These are phyloP conservation scores for Spiraea crenata DNA, from an alignment of 331 rosid genomes.

Conservation along the genomic window DNA sequence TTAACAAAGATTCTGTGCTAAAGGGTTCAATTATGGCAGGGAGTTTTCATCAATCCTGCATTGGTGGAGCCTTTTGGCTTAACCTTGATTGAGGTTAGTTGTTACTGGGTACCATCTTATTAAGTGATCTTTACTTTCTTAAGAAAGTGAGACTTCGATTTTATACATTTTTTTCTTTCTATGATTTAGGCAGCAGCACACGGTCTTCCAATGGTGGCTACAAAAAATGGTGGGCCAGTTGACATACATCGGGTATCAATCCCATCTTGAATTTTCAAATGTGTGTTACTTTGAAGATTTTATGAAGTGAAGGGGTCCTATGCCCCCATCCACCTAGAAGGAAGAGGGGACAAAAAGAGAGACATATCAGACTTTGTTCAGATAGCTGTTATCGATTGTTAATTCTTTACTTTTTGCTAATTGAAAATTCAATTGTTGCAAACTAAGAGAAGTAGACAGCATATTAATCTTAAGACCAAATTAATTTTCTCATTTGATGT, in stretches of 20 bases:
- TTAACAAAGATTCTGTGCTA: constrained; percentile 6
- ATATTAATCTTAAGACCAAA: neutral
- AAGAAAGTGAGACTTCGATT: neutral
- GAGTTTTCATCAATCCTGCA: constrained; percentile 94
- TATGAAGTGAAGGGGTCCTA: constrained; percentile 1
- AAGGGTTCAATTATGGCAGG: constrained; percentile 49
- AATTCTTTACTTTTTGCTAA: constrained; percentile 5
- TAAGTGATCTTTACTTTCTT: neutral
- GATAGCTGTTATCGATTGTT: constrained; percentile 1
- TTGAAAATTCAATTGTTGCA: neutral
- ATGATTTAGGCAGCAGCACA: constrained; percentile 83
- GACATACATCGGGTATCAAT: constrained; percentile 72
- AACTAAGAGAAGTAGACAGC: neutral
- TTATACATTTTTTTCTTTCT: constrained; percentile 2
- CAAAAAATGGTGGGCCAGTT: constrained; percentile 90
- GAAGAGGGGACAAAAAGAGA: constrained; percentile 1
- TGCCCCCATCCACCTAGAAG: constrained; percentile 10
- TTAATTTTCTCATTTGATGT: constrained; percentile 17
- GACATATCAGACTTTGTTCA: neutral
- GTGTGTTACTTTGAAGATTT: neutral
- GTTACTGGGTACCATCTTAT: constrained; percentile 7
- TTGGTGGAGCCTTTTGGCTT: constrained; percentile 92
- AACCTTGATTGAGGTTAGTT: constrained; percentile 82
- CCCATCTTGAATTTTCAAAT: constrained; percentile 9
- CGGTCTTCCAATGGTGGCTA: constrained; percentile 94